A percentile compares a stretch with the other conserved stretches of the same genome.
These are phyloP conservation scores for Babjeviella inositovora DNA, from an alignment of 805 yeast species.

Conservation along the genomic window DNA sequence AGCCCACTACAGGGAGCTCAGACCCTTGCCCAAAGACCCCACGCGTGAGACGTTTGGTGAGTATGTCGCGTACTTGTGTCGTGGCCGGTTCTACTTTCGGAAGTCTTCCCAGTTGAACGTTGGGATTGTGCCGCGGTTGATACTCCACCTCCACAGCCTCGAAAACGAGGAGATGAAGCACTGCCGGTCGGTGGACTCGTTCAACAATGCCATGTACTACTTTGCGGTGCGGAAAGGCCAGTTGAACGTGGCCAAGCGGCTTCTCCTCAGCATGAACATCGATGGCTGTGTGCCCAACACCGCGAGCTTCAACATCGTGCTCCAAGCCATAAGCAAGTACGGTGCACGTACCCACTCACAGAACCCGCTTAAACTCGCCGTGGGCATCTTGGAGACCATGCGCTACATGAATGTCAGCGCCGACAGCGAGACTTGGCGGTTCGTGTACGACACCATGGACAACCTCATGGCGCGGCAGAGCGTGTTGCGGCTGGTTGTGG, in stretches of 20 bases:
- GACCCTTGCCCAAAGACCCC: slow-evolving; percentile 4
- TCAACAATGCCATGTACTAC: slow-evolving; percentile 18
- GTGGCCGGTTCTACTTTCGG: slow-evolving; percentile 12
- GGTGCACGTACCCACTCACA: too few species aligned
- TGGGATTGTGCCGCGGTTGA: slow-evolving; percentile 19
- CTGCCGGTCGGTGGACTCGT: slow-evolving; percentile 16
- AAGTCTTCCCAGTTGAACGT: slow-evolving; percentile 13
- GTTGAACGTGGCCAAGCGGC: slow-evolving; percentile 18
- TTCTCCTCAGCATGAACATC: slow-evolving; percentile 17
- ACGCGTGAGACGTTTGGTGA: slow-evolving; percentile 12
- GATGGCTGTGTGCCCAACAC: slow-evolving; percentile 1
- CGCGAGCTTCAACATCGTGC: neutral
- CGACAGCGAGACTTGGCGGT: too few species aligned
- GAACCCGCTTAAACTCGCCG: too few species aligned
- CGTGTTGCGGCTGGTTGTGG: too few species aligned
- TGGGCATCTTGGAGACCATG: too few species aligned
- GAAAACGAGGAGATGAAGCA: slow-evolving; percentile 12
- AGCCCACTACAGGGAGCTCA: slow-evolving; percentile 1
- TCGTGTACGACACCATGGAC: too few species aligned
- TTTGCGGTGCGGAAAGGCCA: slow-evolving; percentile 22
- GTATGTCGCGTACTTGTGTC: slow-evolving; percentile 18
- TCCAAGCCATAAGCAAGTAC: too few species aligned
- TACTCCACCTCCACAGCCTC: slow-evolving; percentile 18
- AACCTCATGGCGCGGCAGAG: too few species aligned
- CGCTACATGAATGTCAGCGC: too few species aligned